Evolutionary conservation across 108 stramenopile species (phyloP), one percentile per base, ranked within the genome.

Genomic region (Stephanodiscus triporus): DNA sequence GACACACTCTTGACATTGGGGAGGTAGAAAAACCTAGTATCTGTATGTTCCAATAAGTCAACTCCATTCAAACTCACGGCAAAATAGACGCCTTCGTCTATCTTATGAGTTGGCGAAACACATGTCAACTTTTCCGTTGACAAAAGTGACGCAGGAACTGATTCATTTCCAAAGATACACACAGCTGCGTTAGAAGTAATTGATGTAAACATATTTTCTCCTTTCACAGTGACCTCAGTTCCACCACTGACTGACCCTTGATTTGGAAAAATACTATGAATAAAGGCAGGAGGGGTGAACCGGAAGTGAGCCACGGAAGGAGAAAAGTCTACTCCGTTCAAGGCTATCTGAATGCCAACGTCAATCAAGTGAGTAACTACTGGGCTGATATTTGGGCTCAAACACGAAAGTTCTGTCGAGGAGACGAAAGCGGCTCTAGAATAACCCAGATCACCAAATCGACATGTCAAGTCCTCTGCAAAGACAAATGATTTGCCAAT

Each of bases 271-370:
- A 83, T 75, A 37, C 54, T 49, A 1, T 49, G 24, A 42, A 83
- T 40, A 38, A 63, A 34, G 0, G 70, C 43, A 20, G 51, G 66
- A 24, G 68, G 67, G 16, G 34, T 57, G 16, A 69, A 63, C 19
- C 43, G 51, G 48, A 68, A 77, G 19, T 24, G 50, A 22, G 65
- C 67, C 53, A 48, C 42, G 17, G 76, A 36, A 22, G 37, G 24
- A 17, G 76, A 77, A 57, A 77, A 77, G 29, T 77, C 76, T n/a
- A 82, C 22, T 9, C 81, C 76, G 64, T 82, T 77, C 51, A 82
- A 34, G 42, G 81, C 73, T 26, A 77, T 56, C 11, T 40, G 50
- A 26, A 82, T 49, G n/a, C 43, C 53, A 30, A 66, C 72, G 0
- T 19, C 30, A 27, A 70, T n/a, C 50, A 40, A 4, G 22, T 63